Evolutionary conservation across 2,329 filamentous ascomycete species (phyloP), one percentile per base, ranked within the genome.

Genomic region (Fusarium compactum): DNA sequence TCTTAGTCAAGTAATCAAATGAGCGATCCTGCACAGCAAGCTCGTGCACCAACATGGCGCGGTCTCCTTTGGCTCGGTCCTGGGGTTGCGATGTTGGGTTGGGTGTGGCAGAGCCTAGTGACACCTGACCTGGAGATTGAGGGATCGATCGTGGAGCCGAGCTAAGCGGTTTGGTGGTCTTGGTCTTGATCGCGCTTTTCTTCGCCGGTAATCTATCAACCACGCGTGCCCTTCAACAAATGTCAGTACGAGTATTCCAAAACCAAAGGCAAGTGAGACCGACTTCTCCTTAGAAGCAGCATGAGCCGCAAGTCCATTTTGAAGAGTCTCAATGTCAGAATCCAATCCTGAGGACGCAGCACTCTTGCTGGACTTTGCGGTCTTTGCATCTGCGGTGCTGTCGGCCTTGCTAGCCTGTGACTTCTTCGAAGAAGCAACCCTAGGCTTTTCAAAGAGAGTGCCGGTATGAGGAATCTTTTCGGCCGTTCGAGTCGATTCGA

Each of bases 1-100:
- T 85, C 48, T 79, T 78, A 57, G 80, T 77, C 5, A 91, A 77
- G 54, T 85, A 82, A 10, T 85, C 82, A 22, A 84, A 84, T 1
- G 84, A 78, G 68, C 84, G 82, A 16, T 89, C 85, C 62, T 82
- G 80, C 9, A 86, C 83, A 32, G 89, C 89, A 22, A 91, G 79
- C 69, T 90, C 86, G 76, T 91, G 89, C 29, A 91, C 87, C 22
- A 91, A 80, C 25, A 85, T 81, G 59, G 78, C 81, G 73, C 84
- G 82, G 65, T 84, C 83, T 54, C 85, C 86, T 76, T 88, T 88
- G 43, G 85, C 84, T 70, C 85, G 82, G 72, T 87, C 85, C 38
- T 85, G 75, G 32, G 84, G 78, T 65, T 88, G 84, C 2, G 86
- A 85, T 20, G 85, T 81, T 14, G 84, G 80, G 12, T 82, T 82